Conservation (phyloP, 208 protist species). For the Trypanosoma mega region DNA sequence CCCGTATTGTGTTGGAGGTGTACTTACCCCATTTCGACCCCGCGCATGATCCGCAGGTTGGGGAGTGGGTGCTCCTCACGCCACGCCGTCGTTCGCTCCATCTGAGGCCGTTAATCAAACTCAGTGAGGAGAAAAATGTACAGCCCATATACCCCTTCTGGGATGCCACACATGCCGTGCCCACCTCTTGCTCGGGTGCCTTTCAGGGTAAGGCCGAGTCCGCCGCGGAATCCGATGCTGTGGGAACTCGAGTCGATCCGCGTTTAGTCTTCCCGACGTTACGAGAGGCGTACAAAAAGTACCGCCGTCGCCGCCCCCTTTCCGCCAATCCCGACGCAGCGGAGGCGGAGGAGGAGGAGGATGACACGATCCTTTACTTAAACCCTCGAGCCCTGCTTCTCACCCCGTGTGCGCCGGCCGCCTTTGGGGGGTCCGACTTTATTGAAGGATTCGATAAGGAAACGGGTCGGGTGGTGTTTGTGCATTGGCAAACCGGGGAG, state of each 20-base stretch:
- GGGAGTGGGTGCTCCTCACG: conserved; percentile 81
- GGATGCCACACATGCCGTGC: background rate
- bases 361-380: conserved; percentile 55
- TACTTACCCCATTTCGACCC: conserved; percentile 75
- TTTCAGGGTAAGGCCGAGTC: background rate
- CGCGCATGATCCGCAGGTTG: conserved; percentile 58
- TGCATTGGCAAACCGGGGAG: conserved; percentile 30
- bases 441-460: conserved; percentile 44
- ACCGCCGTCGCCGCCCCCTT: background rate
- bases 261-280: conserved; percentile 19
- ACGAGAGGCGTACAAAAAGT: conserved; percentile 16
- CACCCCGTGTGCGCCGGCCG: conserved; percentile 61
- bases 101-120: conserved; percentile 54
- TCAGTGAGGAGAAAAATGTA: conserved; percentile 29
- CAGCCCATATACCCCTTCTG: conserved; percentile 26
- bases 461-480: conserved; percentile 20
- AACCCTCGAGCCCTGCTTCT: conserved; percentile 69
- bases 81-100: conserved; percentile 41
- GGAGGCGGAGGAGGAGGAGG: conserved; percentile 19
- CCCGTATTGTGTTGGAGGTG: conserved; percentile 39
- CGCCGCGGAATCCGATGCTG: background rate
- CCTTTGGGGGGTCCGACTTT: conserved; percentile 69
- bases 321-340: background rate
- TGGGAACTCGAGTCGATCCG: background rate
- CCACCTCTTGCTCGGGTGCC: background rate